A percentile compares a stretch with the other conserved stretches of the same genome.
phyloP scores from a whole-genome alignment of 169 alveolate genomes.

The Ichthyophthirius multifiliis region DNA sequence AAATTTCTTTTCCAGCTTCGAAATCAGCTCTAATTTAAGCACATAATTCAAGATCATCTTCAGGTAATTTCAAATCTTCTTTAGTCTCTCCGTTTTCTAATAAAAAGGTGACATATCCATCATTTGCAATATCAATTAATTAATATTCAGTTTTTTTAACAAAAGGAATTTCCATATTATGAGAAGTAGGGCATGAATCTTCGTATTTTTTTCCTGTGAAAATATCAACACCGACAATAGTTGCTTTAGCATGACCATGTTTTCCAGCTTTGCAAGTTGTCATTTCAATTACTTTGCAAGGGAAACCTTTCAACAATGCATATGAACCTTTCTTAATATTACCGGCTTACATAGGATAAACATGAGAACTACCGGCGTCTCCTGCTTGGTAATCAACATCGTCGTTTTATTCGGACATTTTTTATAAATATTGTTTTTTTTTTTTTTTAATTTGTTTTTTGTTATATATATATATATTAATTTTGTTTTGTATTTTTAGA shows the following conservation, averaged over 20 bases:
- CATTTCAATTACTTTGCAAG: slow-evolving; percentile 96
- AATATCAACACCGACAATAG: slow-evolving; percentile 97
- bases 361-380: slow-evolving; percentile 94
- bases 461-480: too few species aligned
- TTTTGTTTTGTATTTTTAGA: too few species aligned
- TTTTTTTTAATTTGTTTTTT: too few species aligned
- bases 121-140: slow-evolving; percentile 91
- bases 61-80: slow-evolving; percentile 96
- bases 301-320: slow-evolving; percentile 97
- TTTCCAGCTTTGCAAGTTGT: slow-evolving; percentile 98
- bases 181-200: slow-evolving; percentile 97
- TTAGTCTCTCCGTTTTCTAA: slow-evolving; percentile 93
- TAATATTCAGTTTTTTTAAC: slow-evolving; percentile 92
- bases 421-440: neutral
- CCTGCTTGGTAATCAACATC: slow-evolving; percentile 64
- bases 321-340: slow-evolving; percentile 95
- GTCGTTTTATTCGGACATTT: slow-evolving; percentile 48
- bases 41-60: slow-evolving; percentile 88
- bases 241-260: slow-evolving; percentile 99
- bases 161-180: slow-evolving; percentile 96
- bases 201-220: slow-evolving; percentile 97
- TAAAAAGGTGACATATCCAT: slow-evolving; percentile 92
- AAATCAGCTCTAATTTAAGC: slow-evolving; percentile 74
- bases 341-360: slow-evolving; percentile 96
- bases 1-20: slow-evolving; percentile 61